Conservation (phyloP, 768 basidiomycete species). For the Harrya chromipes region DNA sequence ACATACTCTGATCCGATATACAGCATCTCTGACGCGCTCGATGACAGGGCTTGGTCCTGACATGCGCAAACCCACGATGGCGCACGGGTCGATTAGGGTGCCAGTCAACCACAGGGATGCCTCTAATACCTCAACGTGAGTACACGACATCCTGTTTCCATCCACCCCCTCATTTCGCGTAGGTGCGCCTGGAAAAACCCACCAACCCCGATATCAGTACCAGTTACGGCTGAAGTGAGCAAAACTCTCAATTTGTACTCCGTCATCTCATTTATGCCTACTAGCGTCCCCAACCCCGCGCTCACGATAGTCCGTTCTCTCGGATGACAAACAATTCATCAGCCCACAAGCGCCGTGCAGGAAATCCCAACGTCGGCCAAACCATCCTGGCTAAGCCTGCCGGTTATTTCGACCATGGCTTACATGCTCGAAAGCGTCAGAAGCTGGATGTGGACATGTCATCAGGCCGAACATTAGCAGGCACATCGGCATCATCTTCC, state of each 20-base stretch:
- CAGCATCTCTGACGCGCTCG: conserved; percentile 4
- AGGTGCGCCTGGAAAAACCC: conserved; percentile 15
- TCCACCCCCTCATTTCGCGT: conserved; percentile 6
- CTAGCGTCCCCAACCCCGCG: conserved; percentile 6
- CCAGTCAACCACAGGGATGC: conserved; percentile 31
- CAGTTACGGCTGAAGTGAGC: conserved; percentile 16
- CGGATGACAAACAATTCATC: conserved; percentile 2
- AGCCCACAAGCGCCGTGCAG: not conserved
- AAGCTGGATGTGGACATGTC: conserved; percentile 12
- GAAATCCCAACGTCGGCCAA: conserved; percentile 24
- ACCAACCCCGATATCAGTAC: conserved; percentile 23
- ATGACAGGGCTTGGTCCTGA: conserved; percentile 10
- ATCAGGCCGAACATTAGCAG: not conserved
- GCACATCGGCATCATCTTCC: conserved; percentile 2
- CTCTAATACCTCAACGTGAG: conserved; percentile 21
- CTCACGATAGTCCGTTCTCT: conserved; percentile 17
- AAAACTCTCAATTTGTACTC: not conserved
- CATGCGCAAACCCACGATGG: conserved; percentile 9
- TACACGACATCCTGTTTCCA: not conserved
- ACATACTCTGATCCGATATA: conserved; percentile 13
- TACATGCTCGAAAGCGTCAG: conserved; percentile 21
- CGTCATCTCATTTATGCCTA: conserved; percentile 2
- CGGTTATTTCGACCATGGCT: not conserved
- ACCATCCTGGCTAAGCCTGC: conserved; percentile 18
- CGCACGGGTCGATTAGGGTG: conserved; percentile 7